Evolutionary conservation across 73 alveolate species (phyloP), one percentile per base, ranked within the genome.

Genomic region (Paramecium primaurelia): DNA sequence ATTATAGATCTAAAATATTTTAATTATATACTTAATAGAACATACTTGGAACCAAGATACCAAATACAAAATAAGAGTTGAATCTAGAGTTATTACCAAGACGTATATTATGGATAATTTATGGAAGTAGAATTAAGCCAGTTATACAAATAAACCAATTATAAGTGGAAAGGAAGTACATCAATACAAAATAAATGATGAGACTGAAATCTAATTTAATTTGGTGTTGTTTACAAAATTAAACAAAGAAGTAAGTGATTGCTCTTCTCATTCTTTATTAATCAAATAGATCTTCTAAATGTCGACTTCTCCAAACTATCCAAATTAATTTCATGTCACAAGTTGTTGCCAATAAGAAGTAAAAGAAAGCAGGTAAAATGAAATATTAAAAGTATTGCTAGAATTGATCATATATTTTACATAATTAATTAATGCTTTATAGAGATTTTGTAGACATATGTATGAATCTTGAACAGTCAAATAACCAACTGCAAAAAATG

Each of bases 131-230:
- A 26, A 6, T 8, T 45, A 80, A 80, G 25, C 91, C 91, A 45
- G 91, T 47, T 20, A 80, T 7, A 80, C 91, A 80, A 8, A 80
- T 80, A 47, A 80, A 80, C 91, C 91, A 80, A 80, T 80, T 40
- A 4, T 80, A 34, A 40, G 16, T 25, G 12, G 34, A 30, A 44
- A 80, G 49, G 58, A 44, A 80, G 75, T 80, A 80, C 91, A 80
- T 80, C 75, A 80, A 80, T 11, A 80, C 26, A 64, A 80, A 80
- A 49, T 80, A 80, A 3, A 34, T 20, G 38, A 80, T 80, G 14
- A 80, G 58, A 25, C 91, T 80, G 58, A 80, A 80, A 80, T 80
- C 91, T 80, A 80, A 49, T 12, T 42, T 49, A 49, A 18, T 54
- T 20, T 77, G 16, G 12, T 7, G 34, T 44, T 6, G 18, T 6